These are phyloP conservation scores for Cladorrhinum samala DNA, from an alignment of 495 filamentous ascomycete genomes.

Conservation along the genomic window DNA sequence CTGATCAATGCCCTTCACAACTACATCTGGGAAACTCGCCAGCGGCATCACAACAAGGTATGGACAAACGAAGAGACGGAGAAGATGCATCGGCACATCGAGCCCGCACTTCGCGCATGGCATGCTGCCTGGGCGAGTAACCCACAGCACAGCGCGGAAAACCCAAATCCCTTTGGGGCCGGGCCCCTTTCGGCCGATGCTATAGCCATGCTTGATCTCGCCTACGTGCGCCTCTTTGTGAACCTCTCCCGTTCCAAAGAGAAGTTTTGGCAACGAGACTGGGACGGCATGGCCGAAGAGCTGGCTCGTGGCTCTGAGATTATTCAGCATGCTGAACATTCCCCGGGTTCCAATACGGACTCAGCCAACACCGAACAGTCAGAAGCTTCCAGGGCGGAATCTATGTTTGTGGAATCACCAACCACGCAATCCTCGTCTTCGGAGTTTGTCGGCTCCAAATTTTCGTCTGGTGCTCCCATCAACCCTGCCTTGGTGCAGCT, in stretches of 20 bases:
- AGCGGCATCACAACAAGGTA: constrained; percentile 79
- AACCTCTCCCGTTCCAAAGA: constrained; percentile 89
- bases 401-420: constrained; percentile 50
- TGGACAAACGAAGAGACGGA: constrained; percentile 93
- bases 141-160: constrained; percentile 77
- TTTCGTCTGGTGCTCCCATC: constrained; percentile 17
- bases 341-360: constrained; percentile 49
- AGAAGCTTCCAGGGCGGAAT: constrained; percentile 43
- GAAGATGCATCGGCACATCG: constrained; percentile 93
- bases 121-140: constrained; percentile 89
- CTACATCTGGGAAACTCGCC: constrained; percentile 96
- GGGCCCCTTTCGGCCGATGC: constrained; percentile 89
- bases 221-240: constrained; percentile 89
- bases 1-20: constrained; percentile 95
- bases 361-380: constrained; percentile 45
- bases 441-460: constrained; percentile 37
- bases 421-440: constrained; percentile 49
- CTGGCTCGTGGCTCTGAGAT: constrained; percentile 70
- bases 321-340: constrained; percentile 65
- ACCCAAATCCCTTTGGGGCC: constrained; percentile 83
- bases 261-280: constrained; percentile 90
- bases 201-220: constrained; percentile 89
- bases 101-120: constrained; percentile 91
- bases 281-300: constrained; percentile 87
- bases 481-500: constrained; percentile 19